Base-by-base conservation (phyloP, 2,329 filamentous ascomycete genomes). In the Celoporthe dispersa region DNA sequence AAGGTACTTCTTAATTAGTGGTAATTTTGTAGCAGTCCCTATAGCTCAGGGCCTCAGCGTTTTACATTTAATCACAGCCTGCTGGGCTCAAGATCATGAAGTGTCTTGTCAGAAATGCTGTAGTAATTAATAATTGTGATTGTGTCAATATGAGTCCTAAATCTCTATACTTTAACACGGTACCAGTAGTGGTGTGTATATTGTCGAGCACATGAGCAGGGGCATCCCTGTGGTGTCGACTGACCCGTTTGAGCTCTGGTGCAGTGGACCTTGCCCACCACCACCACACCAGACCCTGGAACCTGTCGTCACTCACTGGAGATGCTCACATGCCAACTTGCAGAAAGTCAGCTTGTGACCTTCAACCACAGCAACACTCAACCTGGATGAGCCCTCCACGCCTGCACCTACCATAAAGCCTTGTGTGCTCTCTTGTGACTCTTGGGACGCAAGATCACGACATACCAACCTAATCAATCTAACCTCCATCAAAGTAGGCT, bases 291-390 rank as follows among this genome's bases (percentile, higher is more conserved):
- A 60, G 22, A 60, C 31, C 57, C 57, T 37, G 33, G 33, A 37
- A 22, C 57, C 33, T 60, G 57, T 60, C 57, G 57, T 60, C 57
- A 60, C 57, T 60, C 44, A 12, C 57, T 19, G 16, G 7, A 37
- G 57, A 35, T 37, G 33, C 57, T 60, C 57, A 60, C 57, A 60
- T 60, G 57, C 57, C 57, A 60, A 35, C 57, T 60, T 25, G 31
- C 57, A 60, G 19, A 33, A 37, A 37, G 57, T 60, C 57, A 22
- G 37, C 57, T 22, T 60, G 57, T 60, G 57, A 60, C 57, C 31
- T 37, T 37, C 28, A 22, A 60, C 31, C 16, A n/a, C n/a, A 37
- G 7, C 57, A 37, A 3, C 31, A 22, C 33, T 60, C 33, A 9
- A 60, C 31, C 22, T 60, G 6, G 57, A 60, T 33, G 16, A 60